These are phyloP conservation scores for Pseudogymnoascus sp. DNA, from an alignment of 2,329 filamentous ascomycete genomes.

Conservation along the genomic window DNA sequence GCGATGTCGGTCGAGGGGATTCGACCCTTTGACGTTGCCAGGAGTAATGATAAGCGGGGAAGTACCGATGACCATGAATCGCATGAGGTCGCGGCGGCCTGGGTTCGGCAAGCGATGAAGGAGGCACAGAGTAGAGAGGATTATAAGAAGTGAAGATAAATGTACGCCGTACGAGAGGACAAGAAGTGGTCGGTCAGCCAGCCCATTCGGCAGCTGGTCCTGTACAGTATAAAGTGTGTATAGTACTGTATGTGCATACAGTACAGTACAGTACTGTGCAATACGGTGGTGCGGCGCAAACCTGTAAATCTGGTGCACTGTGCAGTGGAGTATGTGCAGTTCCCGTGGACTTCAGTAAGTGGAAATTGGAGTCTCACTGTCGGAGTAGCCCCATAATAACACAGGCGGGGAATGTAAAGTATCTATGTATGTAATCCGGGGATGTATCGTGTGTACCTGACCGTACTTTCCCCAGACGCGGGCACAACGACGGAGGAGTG, in stretches of 20 bases:
- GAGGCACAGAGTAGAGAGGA: not conserved
- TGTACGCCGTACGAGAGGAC: not conserved
- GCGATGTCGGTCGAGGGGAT: slow-evolving; percentile 8
- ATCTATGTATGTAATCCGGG: not conserved
- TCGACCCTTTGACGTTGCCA: not conserved
- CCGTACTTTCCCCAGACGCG: not conserved
- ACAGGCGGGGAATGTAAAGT: not conserved
- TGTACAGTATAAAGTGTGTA: not conserved
- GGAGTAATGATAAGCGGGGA: not conserved
- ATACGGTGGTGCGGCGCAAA: not conserved
- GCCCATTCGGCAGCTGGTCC: not conserved
- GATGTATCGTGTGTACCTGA: not conserved
- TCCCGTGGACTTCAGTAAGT: not conserved
- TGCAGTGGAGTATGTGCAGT: not conserved
- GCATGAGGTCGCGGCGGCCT: not conserved
- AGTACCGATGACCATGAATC: not conserved
- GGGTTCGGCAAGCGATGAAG: not conserved
- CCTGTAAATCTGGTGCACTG: not conserved
- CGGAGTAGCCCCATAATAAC: not conserved
- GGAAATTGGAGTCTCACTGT: not conserved
- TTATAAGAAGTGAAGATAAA: not conserved
- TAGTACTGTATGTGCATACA: not conserved
- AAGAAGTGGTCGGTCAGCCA: not conserved
- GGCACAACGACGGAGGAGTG: not conserved
- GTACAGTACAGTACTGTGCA: not conserved